Evolutionary conservation across 768 basidiomycete species (phyloP).

Genomic region (Boletus pseudopeckii): DNA sequence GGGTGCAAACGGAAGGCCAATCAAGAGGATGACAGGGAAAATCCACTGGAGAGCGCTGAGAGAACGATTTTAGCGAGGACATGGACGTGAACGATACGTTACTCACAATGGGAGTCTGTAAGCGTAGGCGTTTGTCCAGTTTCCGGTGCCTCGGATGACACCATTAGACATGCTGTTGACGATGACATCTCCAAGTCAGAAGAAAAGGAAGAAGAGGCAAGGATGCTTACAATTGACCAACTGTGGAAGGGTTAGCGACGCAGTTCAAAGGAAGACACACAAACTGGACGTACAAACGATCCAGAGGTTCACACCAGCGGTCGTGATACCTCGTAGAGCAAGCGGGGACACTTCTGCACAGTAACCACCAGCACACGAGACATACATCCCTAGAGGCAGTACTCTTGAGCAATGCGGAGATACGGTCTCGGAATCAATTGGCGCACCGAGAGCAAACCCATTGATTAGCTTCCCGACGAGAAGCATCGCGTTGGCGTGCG

Average conservation of each 20-base stretch:
- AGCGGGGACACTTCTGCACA: constrained; percentile 31
- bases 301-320: constrained; percentile 26
- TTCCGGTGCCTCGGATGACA: constrained; percentile 24
- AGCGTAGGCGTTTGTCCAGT: constrained; percentile 18
- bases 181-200: not conserved
- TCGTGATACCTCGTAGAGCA: constrained; percentile 24
- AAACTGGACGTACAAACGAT: constrained; percentile 16
- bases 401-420: not conserved
- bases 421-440: not conserved
- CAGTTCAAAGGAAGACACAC: not conserved
- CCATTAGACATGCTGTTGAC: constrained; percentile 22
- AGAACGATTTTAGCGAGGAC: not conserved
- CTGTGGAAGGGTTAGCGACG: constrained; percentile 1
- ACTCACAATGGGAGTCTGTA: constrained; percentile 29
- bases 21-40: constrained; percentile 30
- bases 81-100: not conserved
- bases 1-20: constrained; percentile 31
- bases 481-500: constrained; percentile 25
- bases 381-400: constrained; percentile 16
- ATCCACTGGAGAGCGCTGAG: constrained; percentile 32
- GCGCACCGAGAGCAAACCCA: constrained; percentile 23
- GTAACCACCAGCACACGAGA: constrained; percentile 23
- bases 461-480: constrained; percentile 26
- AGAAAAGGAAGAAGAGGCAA: not conserved
- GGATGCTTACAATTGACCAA: constrained; percentile 22